Evolutionary conservation across 768 basidiomycete genomes (phyloP).

Genomic region (Kwoniella newhampshirensis): DNA sequence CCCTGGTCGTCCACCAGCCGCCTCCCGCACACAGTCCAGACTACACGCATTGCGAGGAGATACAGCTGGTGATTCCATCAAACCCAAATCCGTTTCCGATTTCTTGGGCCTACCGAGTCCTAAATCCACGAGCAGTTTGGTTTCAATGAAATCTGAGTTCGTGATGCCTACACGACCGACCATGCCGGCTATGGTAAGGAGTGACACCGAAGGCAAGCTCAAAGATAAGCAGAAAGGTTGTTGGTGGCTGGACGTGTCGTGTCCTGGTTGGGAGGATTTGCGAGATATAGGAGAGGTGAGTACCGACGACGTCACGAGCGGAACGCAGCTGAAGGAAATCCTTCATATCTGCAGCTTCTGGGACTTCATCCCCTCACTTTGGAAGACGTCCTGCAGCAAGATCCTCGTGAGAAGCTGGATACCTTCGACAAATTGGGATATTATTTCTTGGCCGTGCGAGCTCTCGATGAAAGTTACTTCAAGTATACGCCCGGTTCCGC

Average conservation of each 20-base stretch:
- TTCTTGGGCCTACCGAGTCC: constrained; percentile 39
- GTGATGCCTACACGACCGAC: constrained; percentile 9
- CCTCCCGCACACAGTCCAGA: constrained; percentile 22
- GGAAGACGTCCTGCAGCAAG: constrained; percentile 88
- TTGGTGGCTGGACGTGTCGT: constrained; percentile 90
- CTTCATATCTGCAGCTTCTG: constrained; percentile 60
- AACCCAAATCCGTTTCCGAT: constrained; percentile 49
- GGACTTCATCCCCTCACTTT: constrained; percentile 88
- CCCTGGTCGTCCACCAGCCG: constrained; percentile 8
- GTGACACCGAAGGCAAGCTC: constrained; percentile 4
- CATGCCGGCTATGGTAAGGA: constrained; percentile 1
- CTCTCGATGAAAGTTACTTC: constrained; percentile 65
- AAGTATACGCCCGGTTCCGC: constrained; percentile 52
- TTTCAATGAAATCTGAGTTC: constrained; percentile 14
- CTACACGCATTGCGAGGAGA: constrained; percentile 26
- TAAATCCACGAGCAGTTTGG: constrained; percentile 19
- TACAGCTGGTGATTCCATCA: constrained; percentile 8
- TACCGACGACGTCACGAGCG: not conserved
- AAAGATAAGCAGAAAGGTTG: constrained; percentile 36
- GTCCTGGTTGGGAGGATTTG: constrained; percentile 84
- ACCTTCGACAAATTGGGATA: constrained; percentile 83
- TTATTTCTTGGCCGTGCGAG: constrained; percentile 83
- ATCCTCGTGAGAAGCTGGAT: constrained; percentile 88
- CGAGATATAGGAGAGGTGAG: constrained; percentile 76
- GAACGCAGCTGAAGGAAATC: not conserved